A percentile compares a stretch with the other conserved stretches of the same genome.
phyloP scores from a whole-genome alignment of 2,329 filamentous ascomycete species.

The Alternaria tenuissima region DNA sequence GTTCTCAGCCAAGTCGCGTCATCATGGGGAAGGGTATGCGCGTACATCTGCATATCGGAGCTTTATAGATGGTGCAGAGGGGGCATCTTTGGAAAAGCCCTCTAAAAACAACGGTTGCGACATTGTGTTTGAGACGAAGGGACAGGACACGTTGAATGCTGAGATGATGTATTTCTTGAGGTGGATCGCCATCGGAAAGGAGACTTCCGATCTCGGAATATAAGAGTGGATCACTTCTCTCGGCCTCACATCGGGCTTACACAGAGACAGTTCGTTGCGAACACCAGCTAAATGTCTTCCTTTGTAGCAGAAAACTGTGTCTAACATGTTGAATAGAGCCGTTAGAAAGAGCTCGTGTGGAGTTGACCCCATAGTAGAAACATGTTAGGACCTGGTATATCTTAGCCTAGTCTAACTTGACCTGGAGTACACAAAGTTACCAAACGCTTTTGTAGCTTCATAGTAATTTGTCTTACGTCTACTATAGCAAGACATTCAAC shows the following conservation, averaged over 20 bases:
- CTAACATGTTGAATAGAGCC: too few species aligned
- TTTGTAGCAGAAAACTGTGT: too few species aligned
- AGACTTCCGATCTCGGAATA: background rate
- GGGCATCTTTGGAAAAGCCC: background rate
- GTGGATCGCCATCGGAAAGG: background rate
- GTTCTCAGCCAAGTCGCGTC: background rate
- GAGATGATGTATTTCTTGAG: background rate
- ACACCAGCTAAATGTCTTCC: too few species aligned
- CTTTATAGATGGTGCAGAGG: background rate
- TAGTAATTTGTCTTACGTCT: too few species aligned
- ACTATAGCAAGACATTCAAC: too few species aligned
- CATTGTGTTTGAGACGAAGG: background rate
- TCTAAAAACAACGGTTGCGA: background rate
- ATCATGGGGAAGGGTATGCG: background rate
- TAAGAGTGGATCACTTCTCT: background rate
- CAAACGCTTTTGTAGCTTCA: too few species aligned
- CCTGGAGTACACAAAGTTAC: accelerated
- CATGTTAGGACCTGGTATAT: too few species aligned
- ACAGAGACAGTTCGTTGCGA: too few species aligned
- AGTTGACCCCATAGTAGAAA: too few species aligned
- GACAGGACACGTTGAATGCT: background rate
- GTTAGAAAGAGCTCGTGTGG: too few species aligned
- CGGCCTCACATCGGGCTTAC: too few species aligned
- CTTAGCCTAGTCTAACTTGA: too few species aligned
- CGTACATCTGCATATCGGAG: constrained; percentile 12